Base-by-base conservation (phyloP, 805 yeast species). In the Naumovozyma dairenensis region DNA sequence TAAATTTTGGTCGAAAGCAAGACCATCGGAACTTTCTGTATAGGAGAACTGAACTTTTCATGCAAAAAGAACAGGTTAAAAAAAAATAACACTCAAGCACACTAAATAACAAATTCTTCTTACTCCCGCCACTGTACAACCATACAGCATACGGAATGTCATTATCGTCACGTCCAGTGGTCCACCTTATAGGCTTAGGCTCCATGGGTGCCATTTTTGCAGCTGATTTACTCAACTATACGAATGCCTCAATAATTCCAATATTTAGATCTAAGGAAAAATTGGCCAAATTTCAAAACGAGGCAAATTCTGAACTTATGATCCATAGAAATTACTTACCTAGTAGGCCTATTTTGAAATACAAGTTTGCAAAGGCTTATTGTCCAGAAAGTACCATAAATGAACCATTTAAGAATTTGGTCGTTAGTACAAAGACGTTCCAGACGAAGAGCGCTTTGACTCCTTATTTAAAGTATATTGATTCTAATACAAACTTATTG, bases 341-440 rank as follows among this genome's bases (percentile, higher is more conserved):
- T 4, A 37, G 37, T 8, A 21, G 43, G 12, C 48, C 50, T 8
- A 29, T 36, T 29, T 29, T 20, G 24, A 28, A 30, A 7, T 28
- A 21, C 12, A 36, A 32, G 20, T 9, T 51, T 7, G 38, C 36
- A 6, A 18, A 29, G 15, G 30, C 42, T 25, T 41, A 37, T 25
- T 42, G 49, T 29, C 57, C 58, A 14, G 57, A 49, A 22, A 45
- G 37, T 16, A 46, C 34, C 35, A 48, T 31, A 9, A 42, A 40
- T 2, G 43, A 39, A 2, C 50, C 49, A 1, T 73, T 81, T 29
- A 63, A 36, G 16, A 71, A 77, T 45, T 57, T 89, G 38, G 67
- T 89, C 6, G 69, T 89, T 7, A 65, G 92, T 8, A 85, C 94
- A 4, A 89, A 89, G 56, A 75, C 93, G 0, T 74, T 78, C 39